Conservation (phyloP, 768 basidiomycete species). For the Gelatoporia subvermispora region DNA sequence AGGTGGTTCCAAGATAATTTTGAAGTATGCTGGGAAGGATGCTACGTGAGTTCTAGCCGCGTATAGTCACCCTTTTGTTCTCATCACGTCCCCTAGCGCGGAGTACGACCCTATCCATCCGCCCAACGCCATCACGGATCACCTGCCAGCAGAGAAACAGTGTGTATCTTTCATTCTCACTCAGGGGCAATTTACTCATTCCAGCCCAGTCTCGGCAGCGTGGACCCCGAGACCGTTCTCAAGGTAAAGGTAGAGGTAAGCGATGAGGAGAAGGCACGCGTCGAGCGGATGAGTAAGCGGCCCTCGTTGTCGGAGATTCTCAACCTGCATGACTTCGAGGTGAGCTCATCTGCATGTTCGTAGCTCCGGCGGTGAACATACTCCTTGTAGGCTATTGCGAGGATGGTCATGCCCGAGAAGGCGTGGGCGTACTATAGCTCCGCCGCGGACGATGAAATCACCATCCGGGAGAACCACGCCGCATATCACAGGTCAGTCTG, state of each 20-base stretch:
- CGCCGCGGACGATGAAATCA: constrained; percentile 92
- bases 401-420: constrained; percentile 72
- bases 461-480: constrained; percentile 80
- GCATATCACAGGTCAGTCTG: constrained; percentile 89
- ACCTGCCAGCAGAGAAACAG: constrained; percentile 83
- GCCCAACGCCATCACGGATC: constrained; percentile 69
- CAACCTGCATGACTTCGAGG: constrained; percentile 93
- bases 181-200: neutral
- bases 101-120: constrained; percentile 92
- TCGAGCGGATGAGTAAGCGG: constrained; percentile 51
- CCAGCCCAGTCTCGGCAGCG: constrained; percentile 51
- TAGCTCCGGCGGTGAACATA: constrained; percentile 1
- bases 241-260: constrained; percentile 57
- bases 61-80: too few species aligned
- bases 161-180: constrained; percentile 3
- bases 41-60: constrained; percentile 27
- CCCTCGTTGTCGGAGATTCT: constrained; percentile 79
- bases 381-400: constrained; percentile 65
- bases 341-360: constrained; percentile 18
- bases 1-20: constrained; percentile 46
- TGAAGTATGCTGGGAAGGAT: constrained; percentile 51
- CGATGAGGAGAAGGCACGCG: constrained; percentile 59
- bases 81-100: constrained; percentile 13
- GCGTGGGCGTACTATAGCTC: constrained; percentile 96
- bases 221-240: constrained; percentile 63